Conservation (phyloP, 768 basidiomycete genomes). For the Russula earlei region DNA sequence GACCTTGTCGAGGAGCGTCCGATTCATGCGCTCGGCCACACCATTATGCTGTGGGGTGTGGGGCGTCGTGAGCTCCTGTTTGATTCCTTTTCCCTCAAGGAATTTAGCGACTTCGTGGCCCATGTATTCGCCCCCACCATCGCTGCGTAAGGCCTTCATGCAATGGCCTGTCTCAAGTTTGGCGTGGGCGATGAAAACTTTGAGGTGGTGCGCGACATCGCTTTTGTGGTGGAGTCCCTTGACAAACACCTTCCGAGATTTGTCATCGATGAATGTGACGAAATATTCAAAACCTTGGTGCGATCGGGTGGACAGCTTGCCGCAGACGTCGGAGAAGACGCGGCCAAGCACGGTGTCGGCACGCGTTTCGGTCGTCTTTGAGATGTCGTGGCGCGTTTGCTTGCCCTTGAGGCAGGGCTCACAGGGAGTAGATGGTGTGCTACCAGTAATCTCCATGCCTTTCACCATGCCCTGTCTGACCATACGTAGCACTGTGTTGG, state of each 20-base stretch:
- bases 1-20: constrained; percentile 11
- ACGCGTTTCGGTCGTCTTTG: neutral
- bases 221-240: constrained; percentile 16
- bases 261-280: constrained; percentile 20
- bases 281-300: constrained; percentile 16
- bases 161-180: constrained; percentile 16
- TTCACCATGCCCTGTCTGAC: neutral
- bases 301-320: constrained; percentile 15
- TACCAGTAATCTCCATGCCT: constrained; percentile 13
- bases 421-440: constrained; percentile 2
- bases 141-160: constrained; percentile 20
- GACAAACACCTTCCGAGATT: constrained; percentile 18
- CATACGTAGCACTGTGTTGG: neutral
- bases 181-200: constrained; percentile 10
- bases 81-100: constrained; percentile 16
- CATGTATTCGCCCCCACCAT: constrained; percentile 25
- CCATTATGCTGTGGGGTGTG: neutral
- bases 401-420: constrained; percentile 23
- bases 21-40: neutral
- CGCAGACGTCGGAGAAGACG: constrained; percentile 22
- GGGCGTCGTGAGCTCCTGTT: neutral
- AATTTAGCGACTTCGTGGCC: neutral
- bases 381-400: constrained; percentile 16
- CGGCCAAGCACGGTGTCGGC: neutral
- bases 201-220: constrained; percentile 9